Base-by-base conservation (phyloP, 31 red algal species). In the Odonthalia washingtoniensis region DNA sequence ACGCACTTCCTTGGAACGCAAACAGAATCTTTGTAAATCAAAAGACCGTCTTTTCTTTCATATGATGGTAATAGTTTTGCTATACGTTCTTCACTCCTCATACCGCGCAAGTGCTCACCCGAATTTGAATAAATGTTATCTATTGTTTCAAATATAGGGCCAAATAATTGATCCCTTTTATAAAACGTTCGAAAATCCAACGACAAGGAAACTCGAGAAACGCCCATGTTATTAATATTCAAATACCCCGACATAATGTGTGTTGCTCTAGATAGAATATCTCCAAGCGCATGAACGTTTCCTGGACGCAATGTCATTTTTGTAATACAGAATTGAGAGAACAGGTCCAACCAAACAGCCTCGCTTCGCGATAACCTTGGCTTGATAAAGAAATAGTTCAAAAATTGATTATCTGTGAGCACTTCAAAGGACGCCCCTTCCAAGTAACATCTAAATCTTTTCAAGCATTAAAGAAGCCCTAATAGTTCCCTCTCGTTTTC, bases 401-500 rank as follows among this genome's bases (percentile, higher is more conserved):
- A 17, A 9, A 45, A 14, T 46, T 44, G 40, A 45, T 24, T 77
- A 44, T 77, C 73, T 17, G 73, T 77, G 9, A 77, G 9, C 14
- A 45, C n/a, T n/a, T n/a, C n/a, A n/a, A n/a, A n/a, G n/a, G n/a
- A n/a, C n/a, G n/a, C n/a, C n/a, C n/a, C n/a, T n/a, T n/a, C n/a
- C n/a, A n/a, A n/a, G n/a, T n/a, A n/a, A n/a, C n/a, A n/a, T n/a
- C n/a, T n/a, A n/a, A 40, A 77, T 26, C 18, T 38, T 28, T 45
- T 5, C 21, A 45, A 36, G 12, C 37, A 17, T 9, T 44, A 12
- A 5, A 77, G 12, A 9, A 77, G 38, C 5, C 32, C 38, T 37
- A 77, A 45, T 18, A 26, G 73, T 44, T 77, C 73, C 12, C 73
- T 39, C 5, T 77, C 73, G 12, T 77, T 77, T 44, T 17, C 73